A percentile compares a stretch with the other conserved stretches of the same genome.
Evolutionary conservation across 345 rosid species (phyloP).

Genomic region (Camelina neglecta): DNA sequence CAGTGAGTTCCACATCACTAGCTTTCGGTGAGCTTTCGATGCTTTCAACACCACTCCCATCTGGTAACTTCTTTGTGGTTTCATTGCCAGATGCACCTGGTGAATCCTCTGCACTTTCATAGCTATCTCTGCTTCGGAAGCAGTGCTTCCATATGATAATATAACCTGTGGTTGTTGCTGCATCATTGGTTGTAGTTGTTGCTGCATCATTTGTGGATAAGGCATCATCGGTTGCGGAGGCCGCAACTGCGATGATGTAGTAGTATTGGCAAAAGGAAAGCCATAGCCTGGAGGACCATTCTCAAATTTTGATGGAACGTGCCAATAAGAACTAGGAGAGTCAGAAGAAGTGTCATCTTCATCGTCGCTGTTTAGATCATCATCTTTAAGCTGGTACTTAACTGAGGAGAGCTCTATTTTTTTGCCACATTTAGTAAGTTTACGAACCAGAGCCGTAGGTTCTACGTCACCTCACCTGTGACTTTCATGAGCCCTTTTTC

Average conservation of each 20-base stretch:
- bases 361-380: background rate
- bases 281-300: background rate
- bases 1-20: background rate
- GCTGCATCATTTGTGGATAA: slow-evolving; percentile 15
- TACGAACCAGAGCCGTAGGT: slow-evolving; percentile 19
- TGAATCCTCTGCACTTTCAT: slow-evolving; percentile 16
- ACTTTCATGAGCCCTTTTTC: slow-evolving; percentile 36
- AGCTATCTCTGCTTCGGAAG: too few species aligned
- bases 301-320: slow-evolving; percentile 23
- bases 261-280: too few species aligned
- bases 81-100: slow-evolving; percentile 16
- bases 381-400: slow-evolving; percentile 16
- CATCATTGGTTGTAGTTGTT: too few species aligned
- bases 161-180: too few species aligned
- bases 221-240: slow-evolving; percentile 13
- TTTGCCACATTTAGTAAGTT: slow-evolving; percentile 5
- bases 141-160: too few species aligned
- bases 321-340: slow-evolving; percentile 18
- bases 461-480: slow-evolving; percentile 36
- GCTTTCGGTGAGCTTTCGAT: background rate
- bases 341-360: slow-evolving; percentile 7
- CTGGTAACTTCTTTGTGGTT: slow-evolving; percentile 24
- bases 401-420: slow-evolving; percentile 32
- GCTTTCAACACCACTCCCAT: background rate
- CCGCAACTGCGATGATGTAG: too few species aligned